Base-by-base conservation (phyloP, 108 stramenopile species). In the Cyclotella kingstonii region DNA sequence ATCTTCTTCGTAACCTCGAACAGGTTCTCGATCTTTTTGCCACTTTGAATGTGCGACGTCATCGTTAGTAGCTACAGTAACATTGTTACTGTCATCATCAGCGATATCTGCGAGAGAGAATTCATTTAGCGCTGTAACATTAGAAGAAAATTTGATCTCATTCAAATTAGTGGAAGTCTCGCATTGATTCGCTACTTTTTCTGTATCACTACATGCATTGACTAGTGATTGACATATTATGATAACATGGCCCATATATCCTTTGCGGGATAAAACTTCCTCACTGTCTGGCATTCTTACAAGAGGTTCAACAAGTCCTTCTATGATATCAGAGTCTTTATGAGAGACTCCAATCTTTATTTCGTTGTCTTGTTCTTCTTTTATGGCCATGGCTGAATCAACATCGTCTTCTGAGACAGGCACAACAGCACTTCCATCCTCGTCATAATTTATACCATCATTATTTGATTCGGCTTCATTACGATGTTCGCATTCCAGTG, bases 181-280 rank as follows among this genome's bases (percentile, higher is more conserved):
- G 35, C 3, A 21, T 35, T 36, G 33, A 26, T 17, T 12, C 25
- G 29, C 35, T 12, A 26, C 30, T 15, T 43, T 6, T 10, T 11
- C 11, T 47, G 5, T 62, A 3, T 19, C 29, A 46, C 54, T 78
- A 61, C 86, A 89, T 9, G 91, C 94, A 56, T 94, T 88, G 8
- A 91, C 90, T 23, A 97, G 53, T 7, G 96, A 93, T 76, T 95
- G 94, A 54, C 89, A 91, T 25, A 95, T 86, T 22, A 97, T 94
- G n/a, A 97, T 93, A 19, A 97, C 91, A 61, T 97, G 96, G 9
- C 96, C 95, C 94, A 95, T 96, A 73, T 95, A 89, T 14, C 95
- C 95, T 40, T 75, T 68, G 23, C 87, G 82, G 50, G 85, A 82
- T 8, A 76, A 59, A 27, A 40, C 39, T 30, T 27, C 23, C 36